Percentiles rank a stretch among this genome's conserved stretches.
Conservation (phyloP, 2,329 filamentous ascomycete species). For the Hypoxylon sp. region DNA sequence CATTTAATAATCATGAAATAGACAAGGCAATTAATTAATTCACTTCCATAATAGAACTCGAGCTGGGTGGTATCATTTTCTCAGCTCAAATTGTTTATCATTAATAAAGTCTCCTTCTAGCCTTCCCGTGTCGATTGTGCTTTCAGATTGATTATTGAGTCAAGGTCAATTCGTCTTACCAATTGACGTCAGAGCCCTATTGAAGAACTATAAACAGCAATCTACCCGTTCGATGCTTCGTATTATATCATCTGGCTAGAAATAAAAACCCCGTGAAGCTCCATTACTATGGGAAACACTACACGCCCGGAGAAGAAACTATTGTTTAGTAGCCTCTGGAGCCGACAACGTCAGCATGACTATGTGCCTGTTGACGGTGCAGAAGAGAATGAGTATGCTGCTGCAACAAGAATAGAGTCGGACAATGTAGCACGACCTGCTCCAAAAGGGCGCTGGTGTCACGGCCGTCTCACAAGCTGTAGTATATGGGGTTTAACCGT, state of each 20-base stretch:
- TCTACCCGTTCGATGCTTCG: not conserved
- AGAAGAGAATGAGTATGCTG: constrained; percentile 29
- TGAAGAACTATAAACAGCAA: constrained; percentile 9
- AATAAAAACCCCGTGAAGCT: not conserved
- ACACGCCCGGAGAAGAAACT: constrained; percentile 18
- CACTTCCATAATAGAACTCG: constrained; percentile 1
- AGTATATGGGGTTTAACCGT: constrained; percentile 56
- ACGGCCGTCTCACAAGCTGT: constrained; percentile 54
- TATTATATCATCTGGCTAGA: not conserved
- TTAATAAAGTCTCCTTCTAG: not conserved
- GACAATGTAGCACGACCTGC: constrained; percentile 6
- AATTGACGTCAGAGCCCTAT: constrained; percentile 18
- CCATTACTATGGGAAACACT: constrained; percentile 22
- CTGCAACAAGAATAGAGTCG: constrained; percentile 24
- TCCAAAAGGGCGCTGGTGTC: constrained; percentile 41
- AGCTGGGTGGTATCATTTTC: not conserved
- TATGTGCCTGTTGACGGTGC: constrained; percentile 35
- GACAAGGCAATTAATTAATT: not conserved
- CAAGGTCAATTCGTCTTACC: not conserved
- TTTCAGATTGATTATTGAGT: not conserved
- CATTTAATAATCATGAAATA: constrained; percentile 2
- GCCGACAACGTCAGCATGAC: constrained; percentile 26
- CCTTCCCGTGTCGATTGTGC: not conserved
- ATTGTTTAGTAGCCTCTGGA: constrained; percentile 36
- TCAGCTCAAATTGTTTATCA: not conserved